phyloP scores from a whole-genome alignment of 257 asterid species.

The Nicotiana paniculata region DNA sequence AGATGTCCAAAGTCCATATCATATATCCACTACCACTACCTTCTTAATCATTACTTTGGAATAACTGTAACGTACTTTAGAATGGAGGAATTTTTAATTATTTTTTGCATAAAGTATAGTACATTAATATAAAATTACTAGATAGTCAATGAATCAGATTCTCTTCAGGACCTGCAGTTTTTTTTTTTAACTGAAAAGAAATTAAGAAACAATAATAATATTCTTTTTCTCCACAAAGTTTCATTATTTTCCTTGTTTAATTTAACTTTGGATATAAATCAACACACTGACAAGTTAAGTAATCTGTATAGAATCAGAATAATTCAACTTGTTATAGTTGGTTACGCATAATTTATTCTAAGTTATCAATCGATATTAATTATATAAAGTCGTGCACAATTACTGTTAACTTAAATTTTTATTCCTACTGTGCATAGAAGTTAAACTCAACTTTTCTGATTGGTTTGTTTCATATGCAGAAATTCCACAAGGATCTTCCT shows the following conservation, averaged over 20 bases:
- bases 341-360: background rate
- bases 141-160: background rate
- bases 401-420: background rate
- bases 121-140: background rate
- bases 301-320: too few relatives aligned
- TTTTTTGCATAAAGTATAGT: background rate
- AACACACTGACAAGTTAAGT: too few relatives aligned
- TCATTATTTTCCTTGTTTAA: background rate
- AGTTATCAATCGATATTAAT: background rate
- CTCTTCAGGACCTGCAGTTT: background rate
- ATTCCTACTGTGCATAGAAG: background rate
- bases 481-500: slow-evolving; percentile 76
- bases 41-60: slow-evolving; percentile 5
- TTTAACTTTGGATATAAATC: background rate
- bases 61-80: background rate
- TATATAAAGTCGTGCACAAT: too few relatives aligned
- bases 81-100: background rate
- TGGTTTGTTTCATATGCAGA: slow-evolving; percentile 28
- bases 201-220: background rate
- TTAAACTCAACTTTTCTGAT: background rate
- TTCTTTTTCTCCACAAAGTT: background rate
- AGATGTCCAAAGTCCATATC: background rate
- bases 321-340: background rate
- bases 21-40: background rate
- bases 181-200: too few relatives aligned